Percentiles rank a stretch among this genome's conserved stretches.
Conservation (phyloP, 208 protist genomes). For the Leishmania martiniquensis region DNA sequence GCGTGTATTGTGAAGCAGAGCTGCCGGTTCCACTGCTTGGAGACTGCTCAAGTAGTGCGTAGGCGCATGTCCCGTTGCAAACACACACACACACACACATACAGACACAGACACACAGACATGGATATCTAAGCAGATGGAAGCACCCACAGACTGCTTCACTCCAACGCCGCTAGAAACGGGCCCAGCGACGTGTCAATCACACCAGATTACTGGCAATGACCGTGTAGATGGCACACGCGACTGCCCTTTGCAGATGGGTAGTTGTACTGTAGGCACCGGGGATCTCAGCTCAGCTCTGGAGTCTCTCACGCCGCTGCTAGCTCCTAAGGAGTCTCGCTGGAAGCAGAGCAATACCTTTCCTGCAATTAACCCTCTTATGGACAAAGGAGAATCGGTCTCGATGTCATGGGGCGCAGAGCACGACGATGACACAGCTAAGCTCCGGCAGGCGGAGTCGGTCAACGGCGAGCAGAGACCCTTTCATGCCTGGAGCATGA, state of each 20-base stretch:
- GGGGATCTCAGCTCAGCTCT: not conserved
- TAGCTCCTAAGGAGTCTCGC: not conserved
- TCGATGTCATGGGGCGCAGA: slow-evolving; percentile 19
- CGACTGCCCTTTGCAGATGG: not conserved
- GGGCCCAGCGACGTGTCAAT: not conserved
- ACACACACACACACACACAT: not conserved
- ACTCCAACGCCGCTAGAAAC: not conserved
- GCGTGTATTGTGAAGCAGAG: not conserved
- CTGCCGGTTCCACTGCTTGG: not conserved
- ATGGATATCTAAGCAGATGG: not conserved
- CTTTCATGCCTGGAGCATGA: not conserved
- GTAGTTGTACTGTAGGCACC: not conserved
- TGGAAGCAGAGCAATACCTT: slow-evolving; percentile 4
- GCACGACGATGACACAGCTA: not conserved
- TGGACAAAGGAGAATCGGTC: not conserved
- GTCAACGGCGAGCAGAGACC: not conserved
- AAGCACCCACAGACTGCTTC: not conserved
- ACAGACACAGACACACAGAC: not conserved
- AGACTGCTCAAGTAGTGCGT: not conserved
- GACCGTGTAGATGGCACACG: not conserved
- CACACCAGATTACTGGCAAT: no score
- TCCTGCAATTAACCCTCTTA: not conserved
- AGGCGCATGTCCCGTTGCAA: not conserved
- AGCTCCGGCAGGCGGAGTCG: slow-evolving; percentile 1
- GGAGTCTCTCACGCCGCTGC: not conserved